Evolutionary conservation across 1,139 yeast genomes (phyloP).

Genomic region (Nadsonia starkeyi-henricii): DNA sequence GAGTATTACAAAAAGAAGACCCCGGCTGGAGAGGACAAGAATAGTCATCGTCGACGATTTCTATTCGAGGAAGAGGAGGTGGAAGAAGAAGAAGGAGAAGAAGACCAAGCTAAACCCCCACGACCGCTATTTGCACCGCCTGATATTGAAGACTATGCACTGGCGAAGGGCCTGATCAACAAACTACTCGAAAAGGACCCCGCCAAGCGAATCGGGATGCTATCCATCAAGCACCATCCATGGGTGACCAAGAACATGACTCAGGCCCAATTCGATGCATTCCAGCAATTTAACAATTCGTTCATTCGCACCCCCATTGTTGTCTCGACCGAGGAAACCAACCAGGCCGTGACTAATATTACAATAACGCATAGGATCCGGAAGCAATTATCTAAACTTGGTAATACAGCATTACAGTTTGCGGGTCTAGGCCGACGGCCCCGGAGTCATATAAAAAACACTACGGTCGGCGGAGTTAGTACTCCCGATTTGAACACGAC

Average conservation of each 20-base stretch:
- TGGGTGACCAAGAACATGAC: constrained; percentile 56
- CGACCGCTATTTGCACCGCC: neutral
- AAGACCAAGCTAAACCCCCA: too few relatives aligned
- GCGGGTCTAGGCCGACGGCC: constrained; percentile 17
- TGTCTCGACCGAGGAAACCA: constrained; percentile 56
- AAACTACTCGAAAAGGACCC: constrained; percentile 65
- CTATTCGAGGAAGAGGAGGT: too few relatives aligned
- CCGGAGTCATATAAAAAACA: neutral
- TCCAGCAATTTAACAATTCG: constrained; percentile 14
- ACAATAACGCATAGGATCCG: constrained; percentile 48
- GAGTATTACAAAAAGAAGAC: neutral
- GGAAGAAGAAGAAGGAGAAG: too few relatives aligned
- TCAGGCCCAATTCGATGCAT: constrained; percentile 25
- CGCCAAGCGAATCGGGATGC: constrained; percentile 48
- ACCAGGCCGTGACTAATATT: constrained; percentile 61
- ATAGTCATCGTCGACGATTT: too few relatives aligned
- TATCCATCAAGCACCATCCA: constrained; percentile 67
- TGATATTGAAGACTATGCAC: constrained; percentile 6
- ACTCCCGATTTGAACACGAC: neutral
- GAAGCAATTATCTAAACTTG: constrained; percentile 38
- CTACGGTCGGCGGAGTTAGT: too few relatives aligned
- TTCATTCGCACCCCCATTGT: constrained; percentile 30
- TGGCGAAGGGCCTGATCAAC: constrained; percentile 51
- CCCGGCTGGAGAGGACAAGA: too few relatives aligned
- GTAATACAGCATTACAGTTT: constrained; percentile 32